Percentiles rank a stretch among this genome's conserved stretches.
Evolutionary conservation across 768 basidiomycete species (phyloP).

Genomic region (Hydnomerulius pinastri): DNA sequence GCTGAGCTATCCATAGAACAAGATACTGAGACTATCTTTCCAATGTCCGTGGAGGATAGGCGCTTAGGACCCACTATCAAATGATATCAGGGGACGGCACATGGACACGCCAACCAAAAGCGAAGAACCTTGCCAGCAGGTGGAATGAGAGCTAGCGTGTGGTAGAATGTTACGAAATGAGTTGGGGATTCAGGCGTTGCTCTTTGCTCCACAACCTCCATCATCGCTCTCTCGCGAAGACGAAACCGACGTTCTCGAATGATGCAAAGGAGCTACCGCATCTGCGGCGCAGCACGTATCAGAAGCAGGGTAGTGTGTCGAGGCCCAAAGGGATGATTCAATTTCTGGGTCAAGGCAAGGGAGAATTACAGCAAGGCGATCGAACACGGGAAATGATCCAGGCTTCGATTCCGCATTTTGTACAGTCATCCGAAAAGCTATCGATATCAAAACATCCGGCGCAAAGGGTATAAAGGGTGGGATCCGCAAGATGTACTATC

Average conservation of each 20-base stretch:
- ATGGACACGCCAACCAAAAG: neutral
- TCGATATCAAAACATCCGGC: constrained; percentile 2
- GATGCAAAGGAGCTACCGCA: too few species aligned
- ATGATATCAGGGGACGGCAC: neutral
- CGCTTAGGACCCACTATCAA: neutral
- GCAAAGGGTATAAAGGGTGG: constrained; percentile 5
- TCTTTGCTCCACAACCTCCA: neutral
- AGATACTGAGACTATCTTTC: neutral
- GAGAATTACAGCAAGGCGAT: constrained; percentile 2
- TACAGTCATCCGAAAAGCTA: constrained; percentile 3
- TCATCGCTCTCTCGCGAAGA: neutral
- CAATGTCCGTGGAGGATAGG: neutral
- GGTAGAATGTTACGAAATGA: neutral
- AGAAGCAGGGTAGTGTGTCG: neutral
- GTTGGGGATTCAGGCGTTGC: neutral
- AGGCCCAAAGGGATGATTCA: neutral
- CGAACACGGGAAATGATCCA: constrained; percentile 7
- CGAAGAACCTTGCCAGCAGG: neutral
- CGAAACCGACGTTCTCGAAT: neutral
- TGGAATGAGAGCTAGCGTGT: neutral
- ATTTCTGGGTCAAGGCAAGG: neutral
- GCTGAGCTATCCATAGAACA: too few species aligned
- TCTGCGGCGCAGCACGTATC: too few species aligned
- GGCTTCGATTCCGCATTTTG: constrained; percentile 5
- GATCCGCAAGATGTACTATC: too few species aligned